Base-by-base conservation (phyloP, 257 asterid genomes). In the Osmanthus fragrans region DNA sequence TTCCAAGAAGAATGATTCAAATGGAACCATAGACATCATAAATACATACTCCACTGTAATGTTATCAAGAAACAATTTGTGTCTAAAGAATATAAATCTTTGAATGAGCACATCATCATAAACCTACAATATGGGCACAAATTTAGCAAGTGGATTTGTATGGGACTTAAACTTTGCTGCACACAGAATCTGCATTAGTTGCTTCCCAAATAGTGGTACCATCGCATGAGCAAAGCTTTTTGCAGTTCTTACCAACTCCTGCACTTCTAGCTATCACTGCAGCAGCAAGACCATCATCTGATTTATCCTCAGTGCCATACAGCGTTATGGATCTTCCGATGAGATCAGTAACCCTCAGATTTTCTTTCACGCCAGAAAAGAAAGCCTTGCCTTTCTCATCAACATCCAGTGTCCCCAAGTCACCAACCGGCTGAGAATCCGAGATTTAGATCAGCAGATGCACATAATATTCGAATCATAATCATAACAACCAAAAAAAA, bases 131-230 rank as follows among this genome's bases (percentile, higher is more conserved):
- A 75, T 30, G 29, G 37, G 37, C 19, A 15, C 8, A 67, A 54
- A 73, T 51, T 18, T 11, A 39, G 32, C 47, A 71, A 21, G 60
- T 54, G 2, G 11, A 5, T 8, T 56, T 21, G 11, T 0, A 2
- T 1, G 21, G 65, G n/a, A 21, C 1, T 83, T 76, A 91, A 76
- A 90, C 85, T 73, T 91, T 93, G 80, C 87, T 91, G 78, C 83
- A 79, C 2, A 85, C 87, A 51, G 87, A 87, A 82, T 89, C 91
- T 8, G 90, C 80, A 77, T 84, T 81, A 40, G 88, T 87, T 25
- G 97, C 98, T 86, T 95, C 98, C 99, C 99, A 95, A 21, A 95
- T 95, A 16, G 97, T 91, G 4, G 96, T 90, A 32, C 97, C 98
- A 83, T 95, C 99, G 85, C 99, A 95, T 8, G 97, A 81, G 85